phyloP scores from a whole-genome alignment of 1,284 basidiomycete genomes.

The Apiotrichum akiyoshidainum region DNA sequence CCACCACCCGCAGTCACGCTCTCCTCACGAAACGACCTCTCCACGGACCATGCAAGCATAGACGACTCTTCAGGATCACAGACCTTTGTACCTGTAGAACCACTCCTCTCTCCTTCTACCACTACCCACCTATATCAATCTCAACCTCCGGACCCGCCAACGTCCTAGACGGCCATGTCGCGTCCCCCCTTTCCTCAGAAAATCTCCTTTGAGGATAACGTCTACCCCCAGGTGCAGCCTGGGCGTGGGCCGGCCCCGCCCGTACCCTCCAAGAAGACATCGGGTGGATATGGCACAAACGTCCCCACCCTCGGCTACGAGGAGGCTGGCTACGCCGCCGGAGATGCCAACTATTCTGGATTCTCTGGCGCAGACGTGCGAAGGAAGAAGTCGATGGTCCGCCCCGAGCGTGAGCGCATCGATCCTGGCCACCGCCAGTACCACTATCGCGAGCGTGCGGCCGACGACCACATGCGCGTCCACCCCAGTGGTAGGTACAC shows the following conservation, averaged over 20 bases:
- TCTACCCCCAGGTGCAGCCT: not conserved
- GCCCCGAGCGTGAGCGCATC: slow-evolving; percentile 93
- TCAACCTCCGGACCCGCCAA: too few relatives aligned
- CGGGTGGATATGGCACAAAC: slow-evolving; percentile 17
- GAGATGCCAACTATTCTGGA: slow-evolving; percentile 32
- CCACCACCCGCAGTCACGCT: slow-evolving; percentile 1
- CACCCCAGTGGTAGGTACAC: slow-evolving; percentile 69
- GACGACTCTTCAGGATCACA: slow-evolving; percentile 6
- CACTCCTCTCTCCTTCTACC: not conserved
- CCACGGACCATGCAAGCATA: slow-evolving; percentile 12
- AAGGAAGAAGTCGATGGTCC: slow-evolving; percentile 89
- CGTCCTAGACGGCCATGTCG: slow-evolving; percentile 29
- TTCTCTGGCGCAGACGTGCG: slow-evolving; percentile 53
- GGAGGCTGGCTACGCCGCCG: slow-evolving; percentile 32
- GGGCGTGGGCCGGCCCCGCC: slow-evolving; percentile 17
- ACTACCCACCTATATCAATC: not conserved
- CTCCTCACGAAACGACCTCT: not conserved
- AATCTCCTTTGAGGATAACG: slow-evolving; percentile 39
- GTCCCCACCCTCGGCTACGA: slow-evolving; percentile 31
- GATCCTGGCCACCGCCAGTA: slow-evolving; percentile 91
- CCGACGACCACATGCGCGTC: slow-evolving; percentile 71
- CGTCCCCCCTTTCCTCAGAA: slow-evolving; percentile 36
- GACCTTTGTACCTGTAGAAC: slow-evolving; percentile 11
- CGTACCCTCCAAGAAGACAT: slow-evolving; percentile 32
- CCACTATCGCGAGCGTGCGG: slow-evolving; percentile 89